Evolutionary conservation across 495 filamentous ascomycete species (phyloP), one percentile per base, ranked within the genome.

Genomic region (Penicillium bialowiezense): DNA sequence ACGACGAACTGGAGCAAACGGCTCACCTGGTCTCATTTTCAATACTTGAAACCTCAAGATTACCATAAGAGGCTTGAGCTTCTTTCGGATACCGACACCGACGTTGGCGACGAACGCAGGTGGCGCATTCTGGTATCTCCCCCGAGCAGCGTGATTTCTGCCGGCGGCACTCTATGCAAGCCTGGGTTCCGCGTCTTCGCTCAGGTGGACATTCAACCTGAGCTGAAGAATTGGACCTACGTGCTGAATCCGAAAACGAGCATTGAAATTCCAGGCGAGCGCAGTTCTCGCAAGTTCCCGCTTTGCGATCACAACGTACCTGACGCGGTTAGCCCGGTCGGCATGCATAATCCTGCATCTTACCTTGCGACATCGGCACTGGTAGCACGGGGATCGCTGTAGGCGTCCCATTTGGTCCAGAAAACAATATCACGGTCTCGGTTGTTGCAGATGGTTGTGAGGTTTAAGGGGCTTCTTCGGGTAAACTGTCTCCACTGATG

Each of bases 291-390:
- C 55, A 57, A 18, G n/a, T 42, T 0, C 23, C 38, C 19, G 40
- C 18, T 19, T 41, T 36, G n/a, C 55, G 50, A 47, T 57, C 55
- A 29, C 55, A 57, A 21, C 55, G 45, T 10, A 57, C 55, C 55
- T 57, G 18, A 7, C 17, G 19, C 7, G 14, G 20, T 41, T 13
- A 41, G 39, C 29, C 29, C 29, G 12, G 12, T 32, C 12, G 29
- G 10, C 12, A 13, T 32, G 29, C 29, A 12, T 3, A 12, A 3
- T 32, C 10, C 12, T 32, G 29, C 12, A 32, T 12, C 10, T 36
- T 55, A 55, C 53, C 46, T 55, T 55, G 5, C 53, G 53, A 36
- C 37, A 55, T 47, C 53, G 53, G 23, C 53, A 55, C 36, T 55
- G 53, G 24, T 42, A 55, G 28, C 53, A 55, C 44, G 53, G 48